Conservation (phyloP, 2,329 filamentous ascomycete genomes). For the Cyclaneusma minus region DNA sequence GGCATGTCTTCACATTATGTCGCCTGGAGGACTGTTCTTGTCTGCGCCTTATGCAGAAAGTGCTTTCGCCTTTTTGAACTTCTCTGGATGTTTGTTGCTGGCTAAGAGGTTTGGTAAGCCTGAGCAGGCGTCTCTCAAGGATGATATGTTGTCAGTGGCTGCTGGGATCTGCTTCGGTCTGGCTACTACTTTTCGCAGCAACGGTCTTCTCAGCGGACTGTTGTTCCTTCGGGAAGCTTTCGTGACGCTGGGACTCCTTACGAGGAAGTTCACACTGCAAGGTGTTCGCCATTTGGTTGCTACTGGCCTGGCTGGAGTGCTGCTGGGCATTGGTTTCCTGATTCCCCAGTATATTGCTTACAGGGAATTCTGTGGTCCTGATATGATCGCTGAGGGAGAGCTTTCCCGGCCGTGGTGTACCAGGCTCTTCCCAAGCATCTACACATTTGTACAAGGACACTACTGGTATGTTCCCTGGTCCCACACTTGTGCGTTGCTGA, state of each 20-base stretch:
- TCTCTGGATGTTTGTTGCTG: constrained; percentile 59
- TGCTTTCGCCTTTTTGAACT: constrained; percentile 61
- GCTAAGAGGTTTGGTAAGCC: constrained; percentile 27
- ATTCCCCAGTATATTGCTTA: constrained; percentile 67
- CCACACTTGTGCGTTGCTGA: constrained; percentile 1
- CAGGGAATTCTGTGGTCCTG: constrained; percentile 45
- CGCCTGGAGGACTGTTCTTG: constrained; percentile 79
- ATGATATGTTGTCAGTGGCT: constrained; percentile 35
- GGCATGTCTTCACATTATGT: constrained; percentile 64
- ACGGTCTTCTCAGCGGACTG: constrained; percentile 71
- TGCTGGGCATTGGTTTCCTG: constrained; percentile 51
- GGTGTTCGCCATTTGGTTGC: constrained; percentile 36
- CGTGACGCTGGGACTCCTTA: constrained; percentile 31
- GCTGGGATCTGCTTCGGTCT: constrained; percentile 57
- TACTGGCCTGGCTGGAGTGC: constrained; percentile 48
- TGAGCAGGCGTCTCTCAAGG: constrained; percentile 16
- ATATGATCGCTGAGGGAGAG: constrained; percentile 13
- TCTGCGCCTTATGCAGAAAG: constrained; percentile 77
- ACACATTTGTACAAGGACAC: constrained; percentile 71
- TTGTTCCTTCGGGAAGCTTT: constrained; percentile 44
- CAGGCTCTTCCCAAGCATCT: constrained; percentile 66
- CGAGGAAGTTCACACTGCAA: constrained; percentile 24
- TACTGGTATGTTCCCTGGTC: constrained; percentile 57
- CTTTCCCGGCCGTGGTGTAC: constrained; percentile 57
- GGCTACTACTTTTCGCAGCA: constrained; percentile 64